Base-by-base conservation (phyloP, 176 grass and related monocot genomes). In the Leersia perrieri region DNA sequence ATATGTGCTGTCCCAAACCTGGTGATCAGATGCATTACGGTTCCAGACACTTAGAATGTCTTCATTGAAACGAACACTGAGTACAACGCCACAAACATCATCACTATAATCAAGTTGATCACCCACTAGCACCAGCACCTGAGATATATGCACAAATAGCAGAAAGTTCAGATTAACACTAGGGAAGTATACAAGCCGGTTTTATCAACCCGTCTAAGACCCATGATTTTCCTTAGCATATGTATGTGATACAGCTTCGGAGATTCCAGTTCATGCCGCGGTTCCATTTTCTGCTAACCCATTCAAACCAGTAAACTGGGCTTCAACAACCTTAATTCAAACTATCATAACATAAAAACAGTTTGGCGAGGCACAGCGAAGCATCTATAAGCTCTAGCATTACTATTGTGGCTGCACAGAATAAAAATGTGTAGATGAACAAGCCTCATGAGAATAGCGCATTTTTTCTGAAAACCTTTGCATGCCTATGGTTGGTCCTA, bases 41-140 rank as follows among this genome's bases (percentile, higher is more conserved):
- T 99, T 99, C 97, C 97, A 99, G 75, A 99, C 92, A 73, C 97
- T 95, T 34, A 99, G 65, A 77, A 99, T 96, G 83, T 99, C 97
- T 69, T 99, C 97, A 45, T 93, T 95, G 44, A 86, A 93, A 74
- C 97, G 97, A 66, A 93, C 82, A 83, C 92, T 99, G 33, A 99
- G 87, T 57, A 99, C 97, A 32, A 89, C 69, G 41, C 97, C 97
- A 85, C 97, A 99, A 31, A 94, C 88, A 74, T 99, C 90, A 74
- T 99, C 91, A 11, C 97, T 92, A 63, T 82, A 91, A 41, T 99
- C 97, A 85, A 99, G 89, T 92, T 99, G 97, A 73, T 96, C 93
- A 5, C 97, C 97, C 42, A 96, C 93, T 73, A 99, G 83, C 70
- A 92, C 91, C 83, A 99, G 76, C 67, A 99, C 87, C 97, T 99